phyloP scores from a whole-genome alignment of 1,284 basidiomycete species.

The Apiotrichum domesticum region DNA sequence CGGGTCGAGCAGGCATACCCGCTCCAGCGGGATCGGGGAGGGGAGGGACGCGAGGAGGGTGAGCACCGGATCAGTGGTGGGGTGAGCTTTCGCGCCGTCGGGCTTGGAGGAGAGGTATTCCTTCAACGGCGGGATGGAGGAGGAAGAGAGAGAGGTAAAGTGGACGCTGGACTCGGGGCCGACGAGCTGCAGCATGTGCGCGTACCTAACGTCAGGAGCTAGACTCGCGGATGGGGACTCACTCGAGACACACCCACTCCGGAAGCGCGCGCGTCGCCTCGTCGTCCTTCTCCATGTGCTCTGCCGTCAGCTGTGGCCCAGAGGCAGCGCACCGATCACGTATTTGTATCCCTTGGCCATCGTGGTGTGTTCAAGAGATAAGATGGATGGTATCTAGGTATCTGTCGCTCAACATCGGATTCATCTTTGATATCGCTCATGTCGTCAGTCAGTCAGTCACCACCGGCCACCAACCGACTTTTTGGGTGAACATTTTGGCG shows the following conservation, averaged over 20 bases:
- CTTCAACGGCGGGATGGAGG: slow-evolving; percentile 60
- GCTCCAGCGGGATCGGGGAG: slow-evolving; percentile 51
- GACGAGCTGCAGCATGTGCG: slow-evolving; percentile 73
- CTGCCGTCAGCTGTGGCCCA: slow-evolving; percentile 46
- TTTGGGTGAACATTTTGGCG: background rate
- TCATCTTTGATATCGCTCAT: too few species aligned
- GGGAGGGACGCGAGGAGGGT: slow-evolving; percentile 56
- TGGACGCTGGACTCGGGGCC: slow-evolving; percentile 60
- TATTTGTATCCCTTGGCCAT: slow-evolving; percentile 32
- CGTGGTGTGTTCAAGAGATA: background rate
- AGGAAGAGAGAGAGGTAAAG: slow-evolving; percentile 74
- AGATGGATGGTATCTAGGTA: too few species aligned
- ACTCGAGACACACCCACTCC: slow-evolving; percentile 84
- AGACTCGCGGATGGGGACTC: slow-evolving; percentile 47
- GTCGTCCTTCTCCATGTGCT: slow-evolving; percentile 95
- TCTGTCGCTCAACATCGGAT: too few species aligned
- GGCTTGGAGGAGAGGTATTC: slow-evolving; percentile 42
- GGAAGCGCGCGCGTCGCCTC: slow-evolving; percentile 59
- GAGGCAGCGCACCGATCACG: slow-evolving; percentile 36
- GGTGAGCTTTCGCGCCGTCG: slow-evolving; percentile 50
- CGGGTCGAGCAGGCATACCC: slow-evolving; percentile 83
- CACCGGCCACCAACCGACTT: too few species aligned
- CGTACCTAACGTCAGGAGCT: slow-evolving; percentile 31
- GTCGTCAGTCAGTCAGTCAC: too few species aligned
- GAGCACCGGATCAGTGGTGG: slow-evolving; percentile 60